Evolutionary conservation across 495 filamentous ascomycete genomes (phyloP).

Genomic region (Cercophora newfieldiana): DNA sequence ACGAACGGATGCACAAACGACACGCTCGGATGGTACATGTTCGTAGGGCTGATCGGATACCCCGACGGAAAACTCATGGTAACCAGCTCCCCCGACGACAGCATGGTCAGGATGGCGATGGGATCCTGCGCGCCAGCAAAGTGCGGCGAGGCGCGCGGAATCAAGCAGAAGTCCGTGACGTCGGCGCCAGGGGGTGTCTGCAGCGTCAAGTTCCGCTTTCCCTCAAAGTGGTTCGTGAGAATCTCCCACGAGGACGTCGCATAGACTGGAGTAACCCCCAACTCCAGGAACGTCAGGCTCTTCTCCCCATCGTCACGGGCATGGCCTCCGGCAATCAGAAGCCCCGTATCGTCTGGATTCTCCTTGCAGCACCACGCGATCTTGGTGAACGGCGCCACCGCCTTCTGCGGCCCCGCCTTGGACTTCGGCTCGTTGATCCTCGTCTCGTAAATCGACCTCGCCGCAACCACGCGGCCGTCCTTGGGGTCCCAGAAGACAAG

Average conservation of each 20-base stretch:
- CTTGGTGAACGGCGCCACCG: conserved; percentile 63
- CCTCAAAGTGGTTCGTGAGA: conserved; percentile 72
- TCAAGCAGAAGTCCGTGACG: conserved; percentile 76
- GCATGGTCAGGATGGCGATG: conserved; percentile 73
- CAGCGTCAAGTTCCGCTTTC: conserved; percentile 66
- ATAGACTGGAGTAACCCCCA: conserved; percentile 86
- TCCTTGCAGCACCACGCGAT: conserved; percentile 89
- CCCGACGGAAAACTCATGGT: conserved; percentile 91
- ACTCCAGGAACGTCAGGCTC: conserved; percentile 83
- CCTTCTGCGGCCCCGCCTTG: conserved; percentile 39
- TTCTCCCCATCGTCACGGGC: conserved; percentile 61
- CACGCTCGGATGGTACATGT: conserved; percentile 81
- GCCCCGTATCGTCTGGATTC: conserved; percentile 88
- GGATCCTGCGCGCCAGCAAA: conserved; percentile 89
- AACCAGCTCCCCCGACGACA: conserved; percentile 83
- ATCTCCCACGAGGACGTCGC: conserved; percentile 87
- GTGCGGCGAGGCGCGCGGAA: conserved; percentile 78
- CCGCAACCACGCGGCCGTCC: conserved; percentile 82
- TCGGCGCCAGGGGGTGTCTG: conserved; percentile 76
- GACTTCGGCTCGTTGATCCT: conserved; percentile 61
- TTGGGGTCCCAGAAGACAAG: conserved; percentile 93
- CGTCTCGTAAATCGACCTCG: conserved; percentile 71
- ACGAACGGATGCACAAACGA: conserved; percentile 87
- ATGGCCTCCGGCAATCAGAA: conserved; percentile 82
- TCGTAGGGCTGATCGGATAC: conserved; percentile 84